Evolutionary conservation across 176 grass and related monocot species (phyloP), one percentile per base, ranked within the genome.

Genomic region (Musa schizocarpa): DNA sequence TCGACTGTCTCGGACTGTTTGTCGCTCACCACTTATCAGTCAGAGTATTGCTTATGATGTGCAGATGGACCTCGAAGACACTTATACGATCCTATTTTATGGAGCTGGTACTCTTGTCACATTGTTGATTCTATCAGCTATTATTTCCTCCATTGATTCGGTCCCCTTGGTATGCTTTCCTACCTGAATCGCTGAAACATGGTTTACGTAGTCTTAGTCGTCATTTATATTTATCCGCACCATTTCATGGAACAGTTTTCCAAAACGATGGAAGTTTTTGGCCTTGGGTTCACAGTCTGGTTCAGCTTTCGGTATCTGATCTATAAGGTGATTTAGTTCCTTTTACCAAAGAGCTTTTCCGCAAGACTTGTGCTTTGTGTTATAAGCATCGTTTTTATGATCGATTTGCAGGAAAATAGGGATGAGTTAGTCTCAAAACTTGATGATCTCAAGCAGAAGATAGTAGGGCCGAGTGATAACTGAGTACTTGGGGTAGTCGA

Each of bases 81-180:
- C 82, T 63, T 89, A 91, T 70, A 65, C 69, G 23, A 65, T 74
- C 52, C 77, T 96, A 7, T 34, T 92, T 64, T 92, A 89, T 69
- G 92, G 92, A 20, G 78, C 84, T 54, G 87, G 83, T 14, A 34
- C 78, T 65, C 50, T 89, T 74, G 82, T 86, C 76, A 71, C 86
- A 68, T 67, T 96, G 64, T 87, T 84, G 89, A 71, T 89, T 56
- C 85, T 84, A 76, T 89, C 86, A 63, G 83, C 83, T 69, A 63
- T 92, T 52, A 75, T 88, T 87, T 92, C 89, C 81, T 82, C 88
- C 74, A 21, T 96, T 59, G 84, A 96, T 79, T 96, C 86, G 9
- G 72, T 89, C 72, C 92, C 86, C 59, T 48, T 96, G 81, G 89
- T 96, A 85, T 17, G 88, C 67, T 10, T 25, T 6, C 64, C 72